Evolutionary conservation across 345 rosid species (phyloP).

Genomic region (Salix purpurea): DNA sequence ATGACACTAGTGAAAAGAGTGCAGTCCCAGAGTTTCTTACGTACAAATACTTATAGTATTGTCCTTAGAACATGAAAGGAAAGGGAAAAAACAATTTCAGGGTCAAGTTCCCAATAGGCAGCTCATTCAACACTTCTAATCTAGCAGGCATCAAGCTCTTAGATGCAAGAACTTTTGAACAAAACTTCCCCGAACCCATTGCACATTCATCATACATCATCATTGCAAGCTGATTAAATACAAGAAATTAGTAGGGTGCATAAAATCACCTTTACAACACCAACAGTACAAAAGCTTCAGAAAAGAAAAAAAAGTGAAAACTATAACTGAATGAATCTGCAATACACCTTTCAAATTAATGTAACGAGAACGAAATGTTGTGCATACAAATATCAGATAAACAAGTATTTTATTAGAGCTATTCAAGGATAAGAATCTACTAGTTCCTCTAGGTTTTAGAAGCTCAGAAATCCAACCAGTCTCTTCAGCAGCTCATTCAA

Average conservation of each 20-base stretch:
- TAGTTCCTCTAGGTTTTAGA: slow-evolving; percentile 19
- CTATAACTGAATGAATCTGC: neutral
- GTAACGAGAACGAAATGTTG: neutral
- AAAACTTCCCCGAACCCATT: slow-evolving; percentile 7
- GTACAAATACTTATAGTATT: neutral
- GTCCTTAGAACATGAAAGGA: neutral
- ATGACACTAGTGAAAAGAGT: neutral
- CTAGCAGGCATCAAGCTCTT: slow-evolving; percentile 11
- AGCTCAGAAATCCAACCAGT: slow-evolving; percentile 22
- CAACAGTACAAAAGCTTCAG: neutral
- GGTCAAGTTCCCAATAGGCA: neutral
- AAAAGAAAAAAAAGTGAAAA: neutral
- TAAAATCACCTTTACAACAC: neutral
- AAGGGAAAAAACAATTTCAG: neutral
- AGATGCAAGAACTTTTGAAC: slow-evolving; percentile 7
- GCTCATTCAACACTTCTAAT: slow-evolving; percentile 8
- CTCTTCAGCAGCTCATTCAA: slow-evolving; percentile 28
- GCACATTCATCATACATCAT: slow-evolving; percentile 46
- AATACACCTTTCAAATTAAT: slow-evolving; percentile 11
- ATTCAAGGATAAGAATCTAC: slow-evolving; percentile 1
- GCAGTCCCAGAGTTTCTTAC: neutral
- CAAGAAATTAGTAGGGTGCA: slow-evolving; percentile 13
- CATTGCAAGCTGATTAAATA: slow-evolving; percentile 37
- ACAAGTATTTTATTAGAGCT: neutral
- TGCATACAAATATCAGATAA: neutral